These are phyloP conservation scores for Tilletia horrida DNA, from an alignment of 1,284 basidiomycete species.

Conservation along the genomic window DNA sequence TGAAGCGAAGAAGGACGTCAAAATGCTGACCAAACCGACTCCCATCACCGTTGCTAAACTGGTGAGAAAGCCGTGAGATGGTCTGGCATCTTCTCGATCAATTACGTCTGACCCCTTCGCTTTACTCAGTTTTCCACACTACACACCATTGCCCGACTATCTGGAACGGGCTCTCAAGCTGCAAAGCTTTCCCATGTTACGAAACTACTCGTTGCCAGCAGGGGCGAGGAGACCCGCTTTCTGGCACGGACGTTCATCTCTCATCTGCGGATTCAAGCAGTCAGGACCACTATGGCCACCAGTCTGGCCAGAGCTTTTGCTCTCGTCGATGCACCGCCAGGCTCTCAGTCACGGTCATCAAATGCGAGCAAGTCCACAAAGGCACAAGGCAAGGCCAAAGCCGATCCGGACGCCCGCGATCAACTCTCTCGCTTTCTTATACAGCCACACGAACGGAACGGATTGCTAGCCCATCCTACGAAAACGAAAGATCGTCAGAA, in stretches of 20 bases:
- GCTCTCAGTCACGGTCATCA: background rate
- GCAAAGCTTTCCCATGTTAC: constrained; percentile 76
- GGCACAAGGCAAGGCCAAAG: constrained; percentile 18
- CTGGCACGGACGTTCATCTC: constrained; percentile 75
- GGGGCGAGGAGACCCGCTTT: constrained; percentile 81
- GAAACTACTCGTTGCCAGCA: constrained; percentile 74
- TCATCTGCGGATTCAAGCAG: constrained; percentile 77
- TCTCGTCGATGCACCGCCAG: constrained; percentile 55
- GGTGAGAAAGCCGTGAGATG: constrained; percentile 1
- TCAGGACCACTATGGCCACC: constrained; percentile 75
- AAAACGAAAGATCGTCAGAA: constrained; percentile 54
- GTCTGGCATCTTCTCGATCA: too few species aligned
- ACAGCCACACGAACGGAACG: constrained; percentile 33
- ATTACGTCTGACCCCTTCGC: background rate
- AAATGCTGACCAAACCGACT: constrained; percentile 42
- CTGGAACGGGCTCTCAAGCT: constrained; percentile 71
- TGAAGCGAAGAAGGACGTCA: constrained; percentile 48
- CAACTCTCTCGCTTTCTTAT: background rate
- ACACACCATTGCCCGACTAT: constrained; percentile 60
- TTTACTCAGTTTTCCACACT: constrained; percentile 38
- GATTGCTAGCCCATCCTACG: constrained; percentile 43
- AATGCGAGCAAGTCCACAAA: constrained; percentile 18
- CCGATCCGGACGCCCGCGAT: background rate
- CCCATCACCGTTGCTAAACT: constrained; percentile 47
- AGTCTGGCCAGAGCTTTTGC: constrained; percentile 78